Percentiles rank a stretch among this genome's conserved stretches.
These are phyloP conservation scores for Phytophthora podocarpi DNA, from an alignment of 352 stramenopile species.

Conservation along the genomic window DNA sequence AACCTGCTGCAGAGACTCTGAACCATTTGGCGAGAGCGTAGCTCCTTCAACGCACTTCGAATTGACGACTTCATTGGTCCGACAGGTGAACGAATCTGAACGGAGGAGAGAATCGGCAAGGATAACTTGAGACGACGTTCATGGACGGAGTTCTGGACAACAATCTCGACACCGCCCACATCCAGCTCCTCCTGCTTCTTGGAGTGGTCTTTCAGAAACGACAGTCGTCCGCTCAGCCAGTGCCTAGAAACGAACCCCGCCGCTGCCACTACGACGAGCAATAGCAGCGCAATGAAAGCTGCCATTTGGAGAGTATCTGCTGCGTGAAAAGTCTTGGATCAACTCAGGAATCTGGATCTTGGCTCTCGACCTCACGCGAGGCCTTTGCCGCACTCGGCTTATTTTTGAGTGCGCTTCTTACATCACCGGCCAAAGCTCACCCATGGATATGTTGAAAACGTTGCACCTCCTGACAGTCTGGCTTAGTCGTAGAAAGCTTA, in stretches of 20 bases:
- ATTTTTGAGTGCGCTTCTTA: constrained; percentile 21
- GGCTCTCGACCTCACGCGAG: neutral
- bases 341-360: too few species aligned
- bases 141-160: constrained; percentile 39
- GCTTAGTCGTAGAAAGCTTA: constrained; percentile 6
- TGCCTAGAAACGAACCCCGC: constrained; percentile 26
- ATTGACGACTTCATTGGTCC: constrained; percentile 52
- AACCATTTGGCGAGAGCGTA: constrained; percentile 57
- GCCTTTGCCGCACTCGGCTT: constrained; percentile 5
- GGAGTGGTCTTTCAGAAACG: constrained; percentile 23
- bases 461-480: neutral
- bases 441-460: too few species aligned
- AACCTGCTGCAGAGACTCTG: constrained; percentile 63
- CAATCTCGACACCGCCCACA: constrained; percentile 43
- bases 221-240: constrained; percentile 31
- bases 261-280: constrained; percentile 37
- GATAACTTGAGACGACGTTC: constrained; percentile 33
- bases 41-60: constrained; percentile 46
- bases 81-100: constrained; percentile 31
- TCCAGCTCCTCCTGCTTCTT: constrained; percentile 42
- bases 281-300: constrained; percentile 19
- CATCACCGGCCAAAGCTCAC: neutral
- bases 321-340: too few species aligned
- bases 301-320: constrained; percentile 16
- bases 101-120: constrained; percentile 27